These are phyloP conservation scores for Styphnolobium japonicum DNA, from an alignment of 306 rosid species.

Conservation along the genomic window DNA sequence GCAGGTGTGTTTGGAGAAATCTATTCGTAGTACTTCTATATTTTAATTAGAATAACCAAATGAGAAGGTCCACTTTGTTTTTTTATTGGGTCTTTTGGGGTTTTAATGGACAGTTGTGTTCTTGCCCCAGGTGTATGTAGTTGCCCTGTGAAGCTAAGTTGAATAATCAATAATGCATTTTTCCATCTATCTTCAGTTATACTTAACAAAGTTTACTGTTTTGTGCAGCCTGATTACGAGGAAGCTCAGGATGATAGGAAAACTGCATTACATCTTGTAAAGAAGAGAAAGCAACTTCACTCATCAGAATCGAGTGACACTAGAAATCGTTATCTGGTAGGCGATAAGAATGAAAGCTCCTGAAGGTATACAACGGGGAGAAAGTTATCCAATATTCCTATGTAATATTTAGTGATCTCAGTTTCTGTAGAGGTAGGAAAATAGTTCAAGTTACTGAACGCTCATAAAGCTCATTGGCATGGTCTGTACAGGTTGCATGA, in stretches of 20 bases:
- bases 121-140: background rate
- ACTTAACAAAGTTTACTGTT: background rate
- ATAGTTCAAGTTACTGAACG: background rate
- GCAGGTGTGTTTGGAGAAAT: background rate
- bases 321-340: conserved; percentile 40
- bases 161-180: background rate
- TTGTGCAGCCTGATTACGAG: conserved; percentile 44
- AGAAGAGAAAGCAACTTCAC: conserved; percentile 59
- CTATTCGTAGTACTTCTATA: background rate
- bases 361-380: conserved; percentile 17
- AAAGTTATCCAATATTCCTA: background rate
- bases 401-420: background rate
- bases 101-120: background rate
- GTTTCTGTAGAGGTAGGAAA: background rate
- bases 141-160: background rate
- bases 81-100: background rate
- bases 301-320: conserved; percentile 35
- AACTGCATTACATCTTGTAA: conserved; percentile 47
- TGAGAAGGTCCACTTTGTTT: background rate
- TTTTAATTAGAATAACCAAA: background rate
- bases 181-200: background rate
- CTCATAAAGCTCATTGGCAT: too few relatives aligned
- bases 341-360: conserved; percentile 34
- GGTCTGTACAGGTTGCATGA: too few relatives aligned
- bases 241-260: conserved; percentile 47